Percentiles rank a stretch among this genome's conserved stretches.
phyloP scores from a whole-genome alignment of 1,139 yeast genomes.

The Yamadazyma trypodendri region DNA sequence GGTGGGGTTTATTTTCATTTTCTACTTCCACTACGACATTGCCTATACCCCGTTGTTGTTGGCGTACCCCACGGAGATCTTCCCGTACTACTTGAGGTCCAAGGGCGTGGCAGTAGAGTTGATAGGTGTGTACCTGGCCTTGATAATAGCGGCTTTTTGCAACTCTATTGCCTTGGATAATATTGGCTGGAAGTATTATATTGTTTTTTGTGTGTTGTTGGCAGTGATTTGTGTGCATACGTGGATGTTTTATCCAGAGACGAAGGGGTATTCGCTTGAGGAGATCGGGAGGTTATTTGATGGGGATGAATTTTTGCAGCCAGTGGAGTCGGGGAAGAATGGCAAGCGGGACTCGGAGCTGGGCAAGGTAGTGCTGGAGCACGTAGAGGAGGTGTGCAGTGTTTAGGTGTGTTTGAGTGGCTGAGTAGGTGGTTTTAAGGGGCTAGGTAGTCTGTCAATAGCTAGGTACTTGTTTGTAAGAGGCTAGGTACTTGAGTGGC shows the following conservation, averaged over 20 bases:
- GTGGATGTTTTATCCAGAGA: slow-evolving; percentile 45
- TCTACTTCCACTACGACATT: slow-evolving; percentile 44
- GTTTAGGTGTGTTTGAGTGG: too few species aligned
- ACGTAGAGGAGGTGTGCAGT: background rate
- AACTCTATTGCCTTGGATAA: slow-evolving; percentile 32
- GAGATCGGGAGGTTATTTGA: slow-evolving; percentile 29
- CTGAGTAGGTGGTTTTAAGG: too few species aligned
- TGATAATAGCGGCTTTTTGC: slow-evolving; percentile 21
- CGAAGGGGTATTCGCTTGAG: slow-evolving; percentile 46
- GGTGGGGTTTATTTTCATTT: slow-evolving; percentile 45
- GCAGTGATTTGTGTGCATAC: slow-evolving; percentile 35
- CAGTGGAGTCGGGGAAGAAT: background rate
- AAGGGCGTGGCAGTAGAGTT: slow-evolving; percentile 38
- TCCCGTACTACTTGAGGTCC: slow-evolving; percentile 23
- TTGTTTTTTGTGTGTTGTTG: slow-evolving; percentile 42
- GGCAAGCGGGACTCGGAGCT: too few species aligned
- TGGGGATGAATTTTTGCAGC: slow-evolving; percentile 4
- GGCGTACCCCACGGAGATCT: slow-evolving; percentile 40
- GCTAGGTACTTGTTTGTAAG: too few species aligned
- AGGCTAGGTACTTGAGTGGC: too few species aligned
- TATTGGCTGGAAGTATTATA: slow-evolving; percentile 44
- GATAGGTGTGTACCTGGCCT: slow-evolving; percentile 42
- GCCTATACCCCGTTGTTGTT: slow-evolving; percentile 50
- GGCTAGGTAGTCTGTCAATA: too few species aligned
- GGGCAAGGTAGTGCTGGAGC: background rate